Conservation (phyloP, 2,329 filamentous ascomycete genomes). For the Fusarium avenaceum region DNA sequence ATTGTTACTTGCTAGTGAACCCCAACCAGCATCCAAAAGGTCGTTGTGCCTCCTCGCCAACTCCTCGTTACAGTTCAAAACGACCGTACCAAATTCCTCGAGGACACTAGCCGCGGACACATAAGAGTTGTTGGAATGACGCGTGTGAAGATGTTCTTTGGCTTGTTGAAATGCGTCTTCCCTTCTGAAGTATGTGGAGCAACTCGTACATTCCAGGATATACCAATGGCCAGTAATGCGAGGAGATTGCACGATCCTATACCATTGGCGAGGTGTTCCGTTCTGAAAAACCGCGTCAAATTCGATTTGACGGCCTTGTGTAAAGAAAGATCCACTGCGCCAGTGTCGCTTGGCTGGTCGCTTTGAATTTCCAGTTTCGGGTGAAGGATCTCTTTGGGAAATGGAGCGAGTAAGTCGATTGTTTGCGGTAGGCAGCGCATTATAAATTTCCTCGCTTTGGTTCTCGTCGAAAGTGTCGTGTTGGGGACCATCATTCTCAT, state of each 20-base stretch:
- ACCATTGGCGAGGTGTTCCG: background rate
- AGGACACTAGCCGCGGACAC: background rate
- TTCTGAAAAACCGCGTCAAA: background rate
- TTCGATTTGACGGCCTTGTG: slow-evolving; percentile 3
- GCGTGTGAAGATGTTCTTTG: background rate
- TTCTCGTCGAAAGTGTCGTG: background rate
- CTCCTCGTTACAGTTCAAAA: slow-evolving; percentile 4
- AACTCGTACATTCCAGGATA: slow-evolving; percentile 2
- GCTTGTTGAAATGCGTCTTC: background rate
- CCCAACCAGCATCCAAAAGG: too few relatives aligned
- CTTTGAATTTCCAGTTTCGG: background rate
- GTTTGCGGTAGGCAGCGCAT: background rate
- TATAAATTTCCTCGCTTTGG: too few relatives aligned
- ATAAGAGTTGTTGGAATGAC: background rate
- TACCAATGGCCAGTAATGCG: background rate
- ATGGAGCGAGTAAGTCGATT: background rate
- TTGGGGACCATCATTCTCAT: too few relatives aligned
- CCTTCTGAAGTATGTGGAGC: background rate
- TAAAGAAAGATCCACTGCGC: background rate
- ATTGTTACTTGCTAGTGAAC: background rate
- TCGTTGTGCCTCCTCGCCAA: slow-evolving; percentile 3
- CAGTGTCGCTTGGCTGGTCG: slow-evolving; percentile 2
- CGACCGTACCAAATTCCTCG: background rate
- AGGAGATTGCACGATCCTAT: background rate
- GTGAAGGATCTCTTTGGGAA: background rate